These are phyloP conservation scores for Knoxdaviesia capensis DNA, from an alignment of 2,329 filamentous ascomycete species.

Conservation along the genomic window DNA sequence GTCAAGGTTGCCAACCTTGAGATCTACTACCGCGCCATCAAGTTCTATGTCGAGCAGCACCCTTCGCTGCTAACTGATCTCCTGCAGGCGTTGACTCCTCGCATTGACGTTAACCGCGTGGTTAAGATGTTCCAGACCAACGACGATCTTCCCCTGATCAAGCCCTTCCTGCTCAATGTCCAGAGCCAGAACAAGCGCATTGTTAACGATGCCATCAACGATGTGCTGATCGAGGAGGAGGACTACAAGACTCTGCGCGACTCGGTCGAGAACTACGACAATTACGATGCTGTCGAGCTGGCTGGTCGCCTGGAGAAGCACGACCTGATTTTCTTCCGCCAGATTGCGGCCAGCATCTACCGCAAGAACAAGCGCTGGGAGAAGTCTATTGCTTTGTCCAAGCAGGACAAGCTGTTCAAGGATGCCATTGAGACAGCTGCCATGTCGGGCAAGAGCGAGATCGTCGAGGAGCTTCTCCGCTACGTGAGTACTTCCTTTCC, in stretches of 20 bases:
- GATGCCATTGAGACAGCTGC: conserved; percentile 96
- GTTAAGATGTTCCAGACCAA: conserved; percentile 98
- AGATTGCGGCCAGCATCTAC: conserved; percentile 96
- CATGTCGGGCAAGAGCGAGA: conserved; percentile 71
- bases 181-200: conserved; percentile 95
- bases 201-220: conserved; percentile 96
- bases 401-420: conserved; percentile 99
- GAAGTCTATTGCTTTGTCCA: conserved; percentile 91
- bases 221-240: conserved; percentile 93
- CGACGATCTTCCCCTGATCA: conserved; percentile 94
- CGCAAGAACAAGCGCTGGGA: conserved; percentile 99
- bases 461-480: conserved; percentile 86
- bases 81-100: conserved; percentile 72
- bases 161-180: conserved; percentile 93
- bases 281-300: conserved; percentile 89
- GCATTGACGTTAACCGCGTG: conserved; percentile 97
- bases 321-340: conserved; percentile 95
- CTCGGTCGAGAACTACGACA: conserved; percentile 97
- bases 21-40: conserved; percentile 94
- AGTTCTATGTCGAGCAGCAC: conserved; percentile 95
- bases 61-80: conserved; percentile 91
- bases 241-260: conserved; percentile 97
- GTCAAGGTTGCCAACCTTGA: conserved; percentile 97
- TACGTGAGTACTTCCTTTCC: conserved; percentile 52
- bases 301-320: conserved; percentile 90